Percentiles rank a stretch among this genome's conserved stretches.
Evolutionary conservation across 306 rosid species (phyloP).

Genomic region (Rosa chinensis): DNA sequence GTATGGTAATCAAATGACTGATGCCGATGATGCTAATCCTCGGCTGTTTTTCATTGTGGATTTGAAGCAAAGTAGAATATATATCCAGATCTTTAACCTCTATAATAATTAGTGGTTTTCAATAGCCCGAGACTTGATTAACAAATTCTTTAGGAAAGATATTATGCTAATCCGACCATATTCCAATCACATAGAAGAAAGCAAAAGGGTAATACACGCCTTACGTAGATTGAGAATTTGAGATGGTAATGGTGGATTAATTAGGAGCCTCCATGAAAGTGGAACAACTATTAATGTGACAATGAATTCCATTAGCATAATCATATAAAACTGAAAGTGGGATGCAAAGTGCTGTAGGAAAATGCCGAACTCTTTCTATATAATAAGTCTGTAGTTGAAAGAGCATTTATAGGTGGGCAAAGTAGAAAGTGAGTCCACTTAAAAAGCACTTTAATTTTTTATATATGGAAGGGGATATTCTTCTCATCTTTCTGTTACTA

Average conservation of each 20-base stretch:
- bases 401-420: slow-evolving; percentile 41
- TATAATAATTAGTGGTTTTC: slow-evolving; percentile 12
- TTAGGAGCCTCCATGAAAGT: slow-evolving; percentile 27
- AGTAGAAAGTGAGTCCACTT: slow-evolving; percentile 56
- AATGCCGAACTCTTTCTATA: slow-evolving; percentile 32
- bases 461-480: slow-evolving; percentile 37
- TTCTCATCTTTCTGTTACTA: slow-evolving; percentile 14
- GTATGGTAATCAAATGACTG: neutral
- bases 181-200: slow-evolving; percentile 11
- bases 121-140: neutral
- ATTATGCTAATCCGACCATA: slow-evolving; percentile 25
- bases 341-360: slow-evolving; percentile 39
- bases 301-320: slow-evolving; percentile 45
- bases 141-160: neutral
- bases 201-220: neutral
- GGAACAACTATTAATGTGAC: slow-evolving; percentile 42
- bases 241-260: slow-evolving; percentile 24
- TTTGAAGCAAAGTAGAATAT: neutral
- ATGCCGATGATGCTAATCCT: neutral
- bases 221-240: neutral
- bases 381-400: slow-evolving; percentile 19
- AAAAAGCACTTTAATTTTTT: slow-evolving; percentile 34
- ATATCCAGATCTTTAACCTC: neutral
- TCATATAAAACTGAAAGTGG: slow-evolving; percentile 59
- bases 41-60: neutral